Evolutionary conservation across 768 basidiomycete genomes (phyloP).

Genomic region (Austroboletus eburneus): DNA sequence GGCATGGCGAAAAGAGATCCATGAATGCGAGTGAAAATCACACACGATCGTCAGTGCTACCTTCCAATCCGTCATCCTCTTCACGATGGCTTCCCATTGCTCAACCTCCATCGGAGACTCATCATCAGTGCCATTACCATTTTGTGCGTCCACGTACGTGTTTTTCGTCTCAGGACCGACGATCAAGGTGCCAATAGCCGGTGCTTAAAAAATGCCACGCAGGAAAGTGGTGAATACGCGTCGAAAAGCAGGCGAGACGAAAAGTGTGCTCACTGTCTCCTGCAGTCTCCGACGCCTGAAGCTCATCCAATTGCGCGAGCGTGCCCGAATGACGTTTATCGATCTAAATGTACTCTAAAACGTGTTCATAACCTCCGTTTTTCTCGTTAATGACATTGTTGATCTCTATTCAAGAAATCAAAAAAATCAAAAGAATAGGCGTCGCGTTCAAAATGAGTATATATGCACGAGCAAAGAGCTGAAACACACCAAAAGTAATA

Average conservation of each 20-base stretch:
- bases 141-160: conserved; percentile 79
- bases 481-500: conserved; percentile 59
- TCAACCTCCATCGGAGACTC: conserved; percentile 68
- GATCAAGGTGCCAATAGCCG: conserved; percentile 84
- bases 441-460: too few relatives aligned
- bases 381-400: conserved; percentile 58
- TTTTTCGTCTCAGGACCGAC: conserved; percentile 82
- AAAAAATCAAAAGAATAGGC: too few relatives aligned
- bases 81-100: conserved; percentile 67
- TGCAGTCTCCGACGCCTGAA: conserved; percentile 49
- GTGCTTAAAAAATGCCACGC: neutral
- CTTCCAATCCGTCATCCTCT: conserved; percentile 57
- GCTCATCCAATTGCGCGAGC: conserved; percentile 60
- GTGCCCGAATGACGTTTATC: conserved; percentile 61
- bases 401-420: conserved; percentile 59
- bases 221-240: too few relatives aligned
- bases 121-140: conserved; percentile 79
- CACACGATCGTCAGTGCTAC: conserved; percentile 72
- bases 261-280: conserved; percentile 59
- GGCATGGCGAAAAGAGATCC: too few relatives aligned
- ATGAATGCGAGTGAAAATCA: too few relatives aligned
- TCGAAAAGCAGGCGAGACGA: neutral
- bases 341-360: conserved; percentile 67
- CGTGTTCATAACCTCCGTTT: conserved; percentile 69
- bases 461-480: too few relatives aligned